phyloP scores from a whole-genome alignment of 1,139 yeast genomes.

The Protomyces lactucae-debilis region DNA sequence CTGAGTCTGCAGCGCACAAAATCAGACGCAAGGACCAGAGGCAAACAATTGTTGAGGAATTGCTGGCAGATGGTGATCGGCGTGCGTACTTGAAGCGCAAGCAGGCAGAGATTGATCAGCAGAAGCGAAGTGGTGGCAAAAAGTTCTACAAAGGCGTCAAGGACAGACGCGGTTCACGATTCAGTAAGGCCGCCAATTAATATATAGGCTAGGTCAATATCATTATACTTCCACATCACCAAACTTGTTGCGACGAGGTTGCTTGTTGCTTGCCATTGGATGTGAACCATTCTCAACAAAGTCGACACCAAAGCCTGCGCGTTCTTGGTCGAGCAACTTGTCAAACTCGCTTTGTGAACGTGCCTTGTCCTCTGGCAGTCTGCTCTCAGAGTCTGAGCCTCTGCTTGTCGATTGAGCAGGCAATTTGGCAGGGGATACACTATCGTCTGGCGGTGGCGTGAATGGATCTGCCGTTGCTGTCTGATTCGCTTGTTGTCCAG shows the following conservation, averaged over 20 bases:
- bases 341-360: slow-evolving; percentile 16
- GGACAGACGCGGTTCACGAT: slow-evolving; percentile 53
- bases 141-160: slow-evolving; percentile 62
- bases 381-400: neutral
- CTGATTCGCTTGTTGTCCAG: neutral
- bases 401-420: neutral
- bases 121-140: slow-evolving; percentile 71
- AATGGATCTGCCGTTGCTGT: neutral
- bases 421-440: too few species aligned
- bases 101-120: slow-evolving; percentile 69
- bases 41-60: slow-evolving; percentile 71
- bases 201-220: slow-evolving; percentile 35
- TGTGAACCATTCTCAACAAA: neutral
- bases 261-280: neutral
- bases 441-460: neutral
- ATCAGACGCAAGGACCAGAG: slow-evolving; percentile 68
- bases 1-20: slow-evolving; percentile 72
- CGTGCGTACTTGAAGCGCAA: slow-evolving; percentile 77
- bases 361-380: neutral
- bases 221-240: slow-evolving; percentile 3
- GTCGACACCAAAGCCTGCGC: slow-evolving; percentile 14
- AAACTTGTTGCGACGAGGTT: slow-evolving; percentile 12
- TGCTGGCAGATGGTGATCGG: slow-evolving; percentile 66
- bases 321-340: slow-evolving; percentile 15
- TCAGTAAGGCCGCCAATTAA: slow-evolving; percentile 3